Base-by-base conservation (phyloP, 2,329 filamentous ascomycete species). In the Didymella lethalis region DNA sequence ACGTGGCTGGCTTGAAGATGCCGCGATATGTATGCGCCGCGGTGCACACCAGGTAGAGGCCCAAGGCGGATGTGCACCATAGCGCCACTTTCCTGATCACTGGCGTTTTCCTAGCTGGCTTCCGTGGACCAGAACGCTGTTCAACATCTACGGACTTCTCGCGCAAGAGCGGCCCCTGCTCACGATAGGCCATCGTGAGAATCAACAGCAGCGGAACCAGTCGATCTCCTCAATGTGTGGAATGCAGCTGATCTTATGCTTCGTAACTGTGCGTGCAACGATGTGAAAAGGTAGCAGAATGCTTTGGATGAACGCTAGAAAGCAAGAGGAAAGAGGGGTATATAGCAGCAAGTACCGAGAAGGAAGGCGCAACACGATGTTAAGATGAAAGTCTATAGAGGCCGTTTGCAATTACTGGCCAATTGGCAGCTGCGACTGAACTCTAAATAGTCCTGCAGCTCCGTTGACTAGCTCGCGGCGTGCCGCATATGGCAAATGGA, bases 401-500 rank as follows among this genome's bases (percentile, higher is more conserved):
- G 41, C 29, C 29, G 36, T 26, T 46, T 51, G 50, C 31, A 49
- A 47, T 28, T 36, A 25, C 43, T 44, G 38, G 43, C 43, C 52
- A 50, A 58, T 62, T 52, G 45, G 36, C 38, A 34, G 20, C 36
- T 32, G 32, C 23, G 11, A 32, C 7, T 10, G 29, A 34, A 45
- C 48, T 46, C 48, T 44, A 54, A 59, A 41, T 44, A 55, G 48
- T 54, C 32, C 44, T 58, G 57, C 61, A 54, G 48, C 43, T 36
- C 36, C 48, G 26, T 43, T 44, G 49, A 46, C 59, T 56, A 62
- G 54, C 48, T 54, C 61, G 43, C 48, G 45, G 60, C 26, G 36
- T 51, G 45, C 65, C 58, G 40, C 38, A 66, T 64, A 54, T 47
- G 64, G 66, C 36, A 53, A 68, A 69, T 64, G 56, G 45, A 46